Evolutionary conservation across 176 grass and related monocot genomes (phyloP).

Genomic region (Zoysia pacifica): DNA sequence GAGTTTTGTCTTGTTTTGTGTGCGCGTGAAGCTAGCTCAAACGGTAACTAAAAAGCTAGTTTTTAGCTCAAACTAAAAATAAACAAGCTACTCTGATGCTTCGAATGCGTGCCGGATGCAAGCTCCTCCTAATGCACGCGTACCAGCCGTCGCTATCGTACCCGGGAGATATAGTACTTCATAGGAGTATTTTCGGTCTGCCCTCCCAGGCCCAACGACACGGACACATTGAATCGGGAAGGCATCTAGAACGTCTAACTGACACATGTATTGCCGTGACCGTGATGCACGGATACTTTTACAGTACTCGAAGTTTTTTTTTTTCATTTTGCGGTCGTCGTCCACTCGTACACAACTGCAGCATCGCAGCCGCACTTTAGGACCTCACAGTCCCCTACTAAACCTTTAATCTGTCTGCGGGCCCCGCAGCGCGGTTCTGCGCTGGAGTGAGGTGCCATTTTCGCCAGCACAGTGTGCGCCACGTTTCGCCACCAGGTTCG

Average conservation of each 20-base stretch:
- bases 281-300: neutral
- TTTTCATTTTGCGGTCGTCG: too few relatives aligned
- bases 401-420: constrained; percentile 17
- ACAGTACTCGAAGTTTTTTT: neutral
- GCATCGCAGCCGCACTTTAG: constrained; percentile 37
- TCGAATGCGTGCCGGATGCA: neutral
- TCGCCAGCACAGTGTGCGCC: constrained; percentile 23
- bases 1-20: neutral
- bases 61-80: too few relatives aligned
- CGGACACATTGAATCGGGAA: neutral
- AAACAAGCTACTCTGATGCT: too few relatives aligned
- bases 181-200: neutral
- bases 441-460: constrained; percentile 13
- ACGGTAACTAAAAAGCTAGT: too few relatives aligned
- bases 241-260: neutral
- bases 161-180: neutral
- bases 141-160: neutral
- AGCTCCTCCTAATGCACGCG: neutral
- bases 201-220: neutral
- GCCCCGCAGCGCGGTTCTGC: constrained; percentile 3
- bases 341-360: neutral
- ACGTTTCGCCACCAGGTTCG: constrained; percentile 47
- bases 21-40: neutral
- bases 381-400: neutral
- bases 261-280: neutral